phyloP scores from a whole-genome alignment of 176 grass and related monocot genomes.

The Echinochloa phyllopogon region DNA sequence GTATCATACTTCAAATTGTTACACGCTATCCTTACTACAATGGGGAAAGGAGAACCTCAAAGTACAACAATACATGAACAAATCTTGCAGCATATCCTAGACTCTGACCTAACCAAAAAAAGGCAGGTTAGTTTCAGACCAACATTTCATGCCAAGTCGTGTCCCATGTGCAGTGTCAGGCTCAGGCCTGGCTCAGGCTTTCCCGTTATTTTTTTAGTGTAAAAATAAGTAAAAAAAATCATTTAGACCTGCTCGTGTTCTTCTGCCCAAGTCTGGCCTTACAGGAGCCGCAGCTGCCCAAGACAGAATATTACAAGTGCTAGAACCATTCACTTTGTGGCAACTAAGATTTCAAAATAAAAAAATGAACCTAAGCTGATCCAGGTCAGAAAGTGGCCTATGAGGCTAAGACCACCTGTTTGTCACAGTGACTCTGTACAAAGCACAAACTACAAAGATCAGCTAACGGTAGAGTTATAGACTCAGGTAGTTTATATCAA shows the following conservation, averaged over 20 bases:
- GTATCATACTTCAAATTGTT: conserved; percentile 23
- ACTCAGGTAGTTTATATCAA: neutral
- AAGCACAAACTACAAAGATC: conserved; percentile 9
- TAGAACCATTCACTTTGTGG: neutral
- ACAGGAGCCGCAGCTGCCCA: neutral
- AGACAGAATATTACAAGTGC: neutral
- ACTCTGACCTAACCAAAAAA: neutral
- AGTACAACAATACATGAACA: conserved; percentile 17
- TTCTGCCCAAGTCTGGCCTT: no score
- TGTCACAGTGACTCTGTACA: conserved; percentile 4
- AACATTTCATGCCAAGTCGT: no score
- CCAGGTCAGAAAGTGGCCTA: neutral
- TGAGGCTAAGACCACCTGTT: neutral
- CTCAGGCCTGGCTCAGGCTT: no score
- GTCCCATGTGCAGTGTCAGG: no score
- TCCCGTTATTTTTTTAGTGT: no score
- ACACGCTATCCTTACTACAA: neutral
- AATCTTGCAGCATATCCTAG: conserved; percentile 23
- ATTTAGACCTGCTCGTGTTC: no score
- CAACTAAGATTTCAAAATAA: neutral
- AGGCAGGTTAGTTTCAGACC: no score
- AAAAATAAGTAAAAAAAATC: no score
- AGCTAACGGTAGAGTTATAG: neutral
- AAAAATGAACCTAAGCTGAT: neutral
- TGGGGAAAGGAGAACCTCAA: conserved; percentile 10